Conservation (phyloP, 352 stramenopile genomes). For the Plasmopara muralis region DNA sequence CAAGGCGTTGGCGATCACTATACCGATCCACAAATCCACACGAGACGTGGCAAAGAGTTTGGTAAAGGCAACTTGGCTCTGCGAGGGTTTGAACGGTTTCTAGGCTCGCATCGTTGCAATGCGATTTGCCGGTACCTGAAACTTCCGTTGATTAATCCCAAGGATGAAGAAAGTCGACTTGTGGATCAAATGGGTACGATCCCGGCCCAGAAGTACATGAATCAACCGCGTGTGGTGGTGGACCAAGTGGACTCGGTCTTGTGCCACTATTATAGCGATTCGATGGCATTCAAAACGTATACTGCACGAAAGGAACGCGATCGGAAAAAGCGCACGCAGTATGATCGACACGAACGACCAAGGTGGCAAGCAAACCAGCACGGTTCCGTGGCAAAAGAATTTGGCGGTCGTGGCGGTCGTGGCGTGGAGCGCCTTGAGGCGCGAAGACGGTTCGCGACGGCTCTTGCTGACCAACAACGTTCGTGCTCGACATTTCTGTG, state of each 20-base stretch:
- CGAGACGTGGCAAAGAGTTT: constrained; percentile 68
- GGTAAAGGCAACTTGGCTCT: constrained; percentile 73
- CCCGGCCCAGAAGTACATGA: constrained; percentile 68
- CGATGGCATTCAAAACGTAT: constrained; percentile 63
- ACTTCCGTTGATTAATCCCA: constrained; percentile 61
- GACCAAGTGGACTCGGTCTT: constrained; percentile 57
- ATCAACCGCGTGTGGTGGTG: constrained; percentile 41
- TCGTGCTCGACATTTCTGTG: constrained; percentile 32
- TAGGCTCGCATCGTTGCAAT: constrained; percentile 76
- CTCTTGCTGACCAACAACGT: constrained; percentile 23
- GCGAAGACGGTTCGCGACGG: constrained; percentile 14
- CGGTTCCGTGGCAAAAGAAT: constrained; percentile 5
- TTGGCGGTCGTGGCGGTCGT: constrained; percentile 7
- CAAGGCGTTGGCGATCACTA: constrained; percentile 93
- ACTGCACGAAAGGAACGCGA: constrained; percentile 33
- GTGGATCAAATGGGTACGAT: constrained; percentile 56
- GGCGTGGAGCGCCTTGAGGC: constrained; percentile 7
- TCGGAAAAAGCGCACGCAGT: constrained; percentile 26
- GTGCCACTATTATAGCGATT: constrained; percentile 71
- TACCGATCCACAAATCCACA: constrained; percentile 94
- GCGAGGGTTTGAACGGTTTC: constrained; percentile 64
- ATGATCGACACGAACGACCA: constrained; percentile 11
- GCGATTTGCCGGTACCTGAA: constrained; percentile 75
- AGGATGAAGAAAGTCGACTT: constrained; percentile 30
- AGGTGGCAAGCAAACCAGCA: constrained; percentile 15